Percentiles rank a stretch among this genome's conserved stretches.
Conservation (phyloP, 73 alveolate genomes). For the Durusdinium trenchii region DNA sequence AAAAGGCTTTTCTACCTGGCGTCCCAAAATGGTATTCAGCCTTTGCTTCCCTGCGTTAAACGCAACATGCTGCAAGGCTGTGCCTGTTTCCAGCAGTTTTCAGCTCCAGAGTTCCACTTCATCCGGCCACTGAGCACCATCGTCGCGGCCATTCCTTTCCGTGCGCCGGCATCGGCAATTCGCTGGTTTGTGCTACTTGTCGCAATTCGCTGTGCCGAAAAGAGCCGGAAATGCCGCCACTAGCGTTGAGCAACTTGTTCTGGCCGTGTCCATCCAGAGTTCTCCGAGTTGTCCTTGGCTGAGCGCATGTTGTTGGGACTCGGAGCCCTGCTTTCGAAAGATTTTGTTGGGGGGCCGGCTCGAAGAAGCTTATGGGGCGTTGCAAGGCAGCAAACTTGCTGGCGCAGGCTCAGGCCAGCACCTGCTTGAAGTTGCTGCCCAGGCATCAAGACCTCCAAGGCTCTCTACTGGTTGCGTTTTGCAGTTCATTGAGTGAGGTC, state of each 20-base stretch:
- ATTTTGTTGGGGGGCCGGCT: neutral
- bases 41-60: neutral
- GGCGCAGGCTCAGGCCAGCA: neutral
- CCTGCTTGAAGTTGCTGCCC: neutral
- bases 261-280: neutral
- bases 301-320: neutral
- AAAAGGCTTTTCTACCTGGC: neutral
- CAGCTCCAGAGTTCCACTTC: neutral
- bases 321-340: neutral
- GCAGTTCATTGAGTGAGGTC: neutral
- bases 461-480: neutral
- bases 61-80: neutral
- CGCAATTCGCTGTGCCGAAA: neutral
- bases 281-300: neutral
- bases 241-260: neutral
- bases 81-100: neutral
- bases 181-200: neutral
- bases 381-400: constrained; percentile 10
- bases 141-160: neutral
- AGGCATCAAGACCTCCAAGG: neutral
- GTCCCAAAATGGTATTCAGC: neutral
- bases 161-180: neutral
- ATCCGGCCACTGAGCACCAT: neutral
- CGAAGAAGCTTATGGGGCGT: neutral
- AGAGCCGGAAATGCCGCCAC: neutral